Evolutionary conservation across 371 early-diverging fungal species (phyloP), one percentile per base, ranked within the genome.

Genomic region (Dichotomocladium elegans): DNA sequence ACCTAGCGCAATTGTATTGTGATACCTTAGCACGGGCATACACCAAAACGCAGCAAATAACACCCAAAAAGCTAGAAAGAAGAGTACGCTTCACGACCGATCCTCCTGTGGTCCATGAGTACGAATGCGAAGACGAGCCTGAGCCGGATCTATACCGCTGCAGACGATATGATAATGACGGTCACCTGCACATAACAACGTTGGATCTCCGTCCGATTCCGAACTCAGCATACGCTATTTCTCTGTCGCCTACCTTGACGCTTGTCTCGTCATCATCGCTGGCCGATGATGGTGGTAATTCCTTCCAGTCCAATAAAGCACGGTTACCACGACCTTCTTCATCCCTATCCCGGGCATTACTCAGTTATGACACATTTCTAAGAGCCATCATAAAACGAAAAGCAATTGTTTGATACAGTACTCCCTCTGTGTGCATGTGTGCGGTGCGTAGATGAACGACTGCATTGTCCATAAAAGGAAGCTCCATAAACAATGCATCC

Each of bases 91-190:
- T 74, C 31, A 47, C 61, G n/a, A 30, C 40, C 2, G 64, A 57
- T 3, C 63, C 70, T 41, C 74, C 74, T 8, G 27, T 26, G 8
- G 47, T 74, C 2, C 50, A 60, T 52, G 74, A 74, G 57, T 74
- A 74, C 35, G 74, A 74, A 19, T 41, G 64, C 28, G 70, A 74
- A 55, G 28, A 54, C 28, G 44, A 41, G 2, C 4, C 4, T 41
- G 52, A 58, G 10, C 45, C 37, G 17, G 17, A n/a, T 25, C 27
- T 21, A 19, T 26, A 47, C 2, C 30, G 15, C 15, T 22, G 55
- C 21, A 19, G 31, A 24, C 14, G 33, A 28, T 42, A 33, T 25
- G 53, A 53, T 33, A 33, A 37, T 22, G 51, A 26, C 8, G 45
- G 35, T 7, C 54, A 37, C 30, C 28, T 44, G n/a, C 26, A 26